Evolutionary conservation across 371 early-diverging fungal species (phyloP).

Genomic region (Sporodiniella umbellata): DNA sequence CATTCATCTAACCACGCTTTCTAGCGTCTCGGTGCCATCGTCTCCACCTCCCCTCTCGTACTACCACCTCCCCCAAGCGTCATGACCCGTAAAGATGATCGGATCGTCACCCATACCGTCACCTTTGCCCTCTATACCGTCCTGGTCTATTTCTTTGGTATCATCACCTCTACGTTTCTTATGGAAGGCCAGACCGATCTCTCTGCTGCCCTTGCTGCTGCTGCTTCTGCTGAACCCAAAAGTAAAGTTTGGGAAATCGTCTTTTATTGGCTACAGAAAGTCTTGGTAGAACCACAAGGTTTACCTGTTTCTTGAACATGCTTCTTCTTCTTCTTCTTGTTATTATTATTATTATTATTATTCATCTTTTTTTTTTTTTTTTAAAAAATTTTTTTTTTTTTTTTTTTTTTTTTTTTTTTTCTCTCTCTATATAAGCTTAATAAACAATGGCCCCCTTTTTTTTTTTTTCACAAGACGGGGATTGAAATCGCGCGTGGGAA

Average conservation of each 20-base stretch:
- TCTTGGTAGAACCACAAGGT: slow-evolving; percentile 44
- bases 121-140: slow-evolving; percentile 56
- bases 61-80: slow-evolving; percentile 5
- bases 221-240: slow-evolving; percentile 32
- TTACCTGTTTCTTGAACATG: slow-evolving; percentile 26
- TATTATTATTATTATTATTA: neutral
- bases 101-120: slow-evolving; percentile 45
- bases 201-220: slow-evolving; percentile 39
- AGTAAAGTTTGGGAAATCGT: slow-evolving; percentile 44
- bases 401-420: too few relatives aligned
- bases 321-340: neutral
- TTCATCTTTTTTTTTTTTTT: neutral
- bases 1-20: too few relatives aligned
- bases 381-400: too few relatives aligned
- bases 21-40: neutral
- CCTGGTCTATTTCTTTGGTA: slow-evolving; percentile 53
- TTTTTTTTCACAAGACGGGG: too few relatives aligned
- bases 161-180: slow-evolving; percentile 52
- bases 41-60: neutral
- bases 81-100: slow-evolving; percentile 27
- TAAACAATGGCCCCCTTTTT: too few relatives aligned
- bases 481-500: slow-evolving; percentile 6
- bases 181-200: slow-evolving; percentile 34
- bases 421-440: too few relatives aligned
- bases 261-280: slow-evolving; percentile 47